These are phyloP conservation scores for Aspergillus cavernicola DNA, from an alignment of 495 filamentous ascomycete genomes.

Conservation along the genomic window DNA sequence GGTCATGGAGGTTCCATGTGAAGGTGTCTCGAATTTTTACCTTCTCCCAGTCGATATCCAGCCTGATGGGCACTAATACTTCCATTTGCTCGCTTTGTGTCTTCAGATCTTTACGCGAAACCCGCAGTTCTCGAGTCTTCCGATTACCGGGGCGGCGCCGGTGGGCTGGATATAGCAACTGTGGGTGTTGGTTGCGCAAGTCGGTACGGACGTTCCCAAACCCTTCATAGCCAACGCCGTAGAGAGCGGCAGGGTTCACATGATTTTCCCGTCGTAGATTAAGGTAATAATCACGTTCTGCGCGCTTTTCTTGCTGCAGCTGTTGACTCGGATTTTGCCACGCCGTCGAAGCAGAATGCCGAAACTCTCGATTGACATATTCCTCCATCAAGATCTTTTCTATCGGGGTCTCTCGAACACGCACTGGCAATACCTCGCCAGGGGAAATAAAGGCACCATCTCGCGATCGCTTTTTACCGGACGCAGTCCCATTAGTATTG, in stretches of 20 bases:
- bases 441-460: slow-evolving; percentile 49
- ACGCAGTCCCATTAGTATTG: slow-evolving; percentile 39
- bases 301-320: slow-evolving; percentile 48
- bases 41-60: slow-evolving; percentile 95
- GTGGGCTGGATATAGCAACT: slow-evolving; percentile 70
- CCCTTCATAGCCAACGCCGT: slow-evolving; percentile 81
- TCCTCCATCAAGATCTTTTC: slow-evolving; percentile 66
- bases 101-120: slow-evolving; percentile 72
- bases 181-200: slow-evolving; percentile 45
- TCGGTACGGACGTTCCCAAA: slow-evolving; percentile 86
- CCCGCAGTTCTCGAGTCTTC: slow-evolving; percentile 63
- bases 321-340: slow-evolving; percentile 44
- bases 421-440: slow-evolving; percentile 27
- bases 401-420: slow-evolving; percentile 35
- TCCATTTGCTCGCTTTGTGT: slow-evolving; percentile 86
- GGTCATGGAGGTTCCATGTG: slow-evolving; percentile 96
- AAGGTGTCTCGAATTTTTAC: slow-evolving; percentile 96
- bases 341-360: slow-evolving; percentile 55
- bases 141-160: slow-evolving; percentile 71
- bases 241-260: slow-evolving; percentile 57
- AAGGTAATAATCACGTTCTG: slow-evolving; percentile 52
- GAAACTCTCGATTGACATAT: slow-evolving; percentile 72
- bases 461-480: slow-evolving; percentile 56
- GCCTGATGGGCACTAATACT: slow-evolving; percentile 81
- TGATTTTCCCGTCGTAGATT: slow-evolving; percentile 47